Percentiles rank a stretch among this genome's conserved stretches.
These are phyloP conservation scores for Xylogone sp. DNA, from an alignment of 2,329 filamentous ascomycete species.

Conservation along the genomic window DNA sequence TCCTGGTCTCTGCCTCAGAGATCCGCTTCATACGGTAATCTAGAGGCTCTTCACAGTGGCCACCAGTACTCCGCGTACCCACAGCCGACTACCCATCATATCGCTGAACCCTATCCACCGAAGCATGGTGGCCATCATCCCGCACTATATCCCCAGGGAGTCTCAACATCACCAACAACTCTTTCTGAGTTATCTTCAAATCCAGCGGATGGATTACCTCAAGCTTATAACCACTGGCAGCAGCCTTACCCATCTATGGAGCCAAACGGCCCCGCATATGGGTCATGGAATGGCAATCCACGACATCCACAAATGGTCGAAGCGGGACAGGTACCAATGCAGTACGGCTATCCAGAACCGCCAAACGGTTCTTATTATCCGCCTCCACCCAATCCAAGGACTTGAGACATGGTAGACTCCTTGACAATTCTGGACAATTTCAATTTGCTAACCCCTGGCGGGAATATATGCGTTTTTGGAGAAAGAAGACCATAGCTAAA, in stretches of 20 bases:
- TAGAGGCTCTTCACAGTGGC: slow-evolving; percentile 24
- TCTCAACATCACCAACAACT: slow-evolving; percentile 15
- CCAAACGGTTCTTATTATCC: slow-evolving; percentile 21
- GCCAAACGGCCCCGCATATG: slow-evolving; percentile 17
- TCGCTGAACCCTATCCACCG: slow-evolving; percentile 19
- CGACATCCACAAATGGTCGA: slow-evolving; percentile 14
- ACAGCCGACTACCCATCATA: slow-evolving; percentile 13
- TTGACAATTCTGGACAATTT: no score
- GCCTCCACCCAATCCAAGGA: slow-evolving; percentile 10
- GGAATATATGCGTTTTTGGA: not conserved
- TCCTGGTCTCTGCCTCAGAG: slow-evolving; percentile 28
- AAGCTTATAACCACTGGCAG: slow-evolving; percentile 22
- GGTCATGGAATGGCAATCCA: slow-evolving; percentile 17
- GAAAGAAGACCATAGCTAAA: not conserved
- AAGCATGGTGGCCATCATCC: slow-evolving; percentile 20
- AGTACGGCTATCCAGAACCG: slow-evolving; percentile 20
- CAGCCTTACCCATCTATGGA: slow-evolving; percentile 24
- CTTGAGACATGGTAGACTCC: not conserved
- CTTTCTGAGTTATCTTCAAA: slow-evolving; percentile 18
- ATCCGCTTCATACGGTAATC: slow-evolving; percentile 29
- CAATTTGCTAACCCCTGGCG: not conserved
- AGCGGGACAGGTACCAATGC: slow-evolving; percentile 10
- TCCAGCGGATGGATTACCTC: slow-evolving; percentile 16
- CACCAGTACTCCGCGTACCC: slow-evolving; percentile 21
- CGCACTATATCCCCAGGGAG: slow-evolving; percentile 24